Percentiles rank a stretch among this genome's conserved stretches.
These are phyloP conservation scores for Pyricularia sp. DNA, from an alignment of 2,329 filamentous ascomycete species.

Conservation along the genomic window DNA sequence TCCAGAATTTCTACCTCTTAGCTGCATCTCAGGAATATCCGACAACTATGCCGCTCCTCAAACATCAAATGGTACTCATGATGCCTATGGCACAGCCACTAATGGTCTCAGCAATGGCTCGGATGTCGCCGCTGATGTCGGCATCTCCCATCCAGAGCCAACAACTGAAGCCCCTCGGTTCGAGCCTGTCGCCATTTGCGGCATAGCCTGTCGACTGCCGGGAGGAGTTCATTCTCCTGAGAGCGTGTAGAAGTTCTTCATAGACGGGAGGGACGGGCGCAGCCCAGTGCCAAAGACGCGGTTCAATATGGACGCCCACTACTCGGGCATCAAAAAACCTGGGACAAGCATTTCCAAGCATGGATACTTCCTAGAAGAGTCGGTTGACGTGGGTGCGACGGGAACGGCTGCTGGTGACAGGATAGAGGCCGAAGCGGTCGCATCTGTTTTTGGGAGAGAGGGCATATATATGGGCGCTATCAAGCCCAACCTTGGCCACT, in stretches of 20 bases:
- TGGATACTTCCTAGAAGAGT: conserved; percentile 8
- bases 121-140: too few species aligned
- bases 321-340: conserved; percentile 2
- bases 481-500: neutral
- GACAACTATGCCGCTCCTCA: too few species aligned
- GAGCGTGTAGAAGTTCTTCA: conserved; percentile 18
- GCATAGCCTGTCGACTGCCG: conserved; percentile 18
- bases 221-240: conserved; percentile 15
- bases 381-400: conserved; percentile 13
- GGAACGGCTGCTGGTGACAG: conserved; percentile 30
- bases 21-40: too few species aligned
- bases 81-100: too few species aligned
- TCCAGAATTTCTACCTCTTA: too few species aligned
- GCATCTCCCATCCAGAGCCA: too few species aligned
- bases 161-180: too few species aligned
- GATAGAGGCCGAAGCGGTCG: conserved; percentile 23
- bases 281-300: conserved; percentile 16
- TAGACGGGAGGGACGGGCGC: conserved; percentile 15
- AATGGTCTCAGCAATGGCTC: too few species aligned
- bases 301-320: conserved; percentile 18
- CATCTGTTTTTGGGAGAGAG: conserved; percentile 14
- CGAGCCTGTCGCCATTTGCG: conserved; percentile 18
- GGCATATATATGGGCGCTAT: conserved; percentile 9
- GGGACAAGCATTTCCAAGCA: neutral
- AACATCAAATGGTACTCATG: too few species aligned